Percentiles rank a stretch among this genome's conserved stretches.
Evolutionary conservation across 192 early-diverging fungal genomes (phyloP).

Genomic region (Coemansia sp.): DNA sequence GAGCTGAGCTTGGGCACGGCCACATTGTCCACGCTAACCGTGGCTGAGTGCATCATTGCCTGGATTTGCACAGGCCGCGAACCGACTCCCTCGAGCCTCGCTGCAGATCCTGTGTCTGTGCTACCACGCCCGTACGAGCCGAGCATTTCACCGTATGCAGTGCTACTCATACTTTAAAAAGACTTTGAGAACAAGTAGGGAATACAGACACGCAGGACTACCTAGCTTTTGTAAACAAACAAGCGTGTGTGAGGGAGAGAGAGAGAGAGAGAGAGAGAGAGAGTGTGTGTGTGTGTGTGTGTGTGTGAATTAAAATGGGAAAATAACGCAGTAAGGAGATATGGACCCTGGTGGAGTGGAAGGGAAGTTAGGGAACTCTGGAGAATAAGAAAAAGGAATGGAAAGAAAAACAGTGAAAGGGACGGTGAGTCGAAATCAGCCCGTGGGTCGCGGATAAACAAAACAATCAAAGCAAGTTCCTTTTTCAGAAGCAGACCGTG

Average conservation of each 20-base stretch:
- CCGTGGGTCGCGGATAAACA: constrained; percentile 12
- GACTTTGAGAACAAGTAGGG: no score
- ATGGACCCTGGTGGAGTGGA: no score
- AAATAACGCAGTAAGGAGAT: neutral
- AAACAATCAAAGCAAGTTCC: constrained; percentile 5
- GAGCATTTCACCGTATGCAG: constrained; percentile 16
- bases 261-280: no score
- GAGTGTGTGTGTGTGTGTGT: no score
- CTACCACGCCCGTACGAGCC: constrained; percentile 15
- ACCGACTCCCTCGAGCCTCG: constrained; percentile 20
- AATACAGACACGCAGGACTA: no score
- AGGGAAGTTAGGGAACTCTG: neutral
- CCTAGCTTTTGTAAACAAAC: neutral
- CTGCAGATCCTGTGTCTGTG: constrained; percentile 27
- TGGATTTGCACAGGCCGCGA: constrained; percentile 45
- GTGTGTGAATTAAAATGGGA: no score
- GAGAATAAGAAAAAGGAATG: neutral
- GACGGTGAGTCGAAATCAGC: neutral
- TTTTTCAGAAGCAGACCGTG: neutral
- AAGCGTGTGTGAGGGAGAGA: neutral
- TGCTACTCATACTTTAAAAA: constrained; percentile 16
- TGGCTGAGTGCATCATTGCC: constrained; percentile 36
- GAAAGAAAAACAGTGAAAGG: neutral
- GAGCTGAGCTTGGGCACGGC: constrained; percentile 16
- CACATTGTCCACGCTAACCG: constrained; percentile 20